Percentiles rank a stretch among this genome's conserved stretches.
Conservation (phyloP, 169 alveolate genomes). For the Plasmodium gonderi region DNA sequence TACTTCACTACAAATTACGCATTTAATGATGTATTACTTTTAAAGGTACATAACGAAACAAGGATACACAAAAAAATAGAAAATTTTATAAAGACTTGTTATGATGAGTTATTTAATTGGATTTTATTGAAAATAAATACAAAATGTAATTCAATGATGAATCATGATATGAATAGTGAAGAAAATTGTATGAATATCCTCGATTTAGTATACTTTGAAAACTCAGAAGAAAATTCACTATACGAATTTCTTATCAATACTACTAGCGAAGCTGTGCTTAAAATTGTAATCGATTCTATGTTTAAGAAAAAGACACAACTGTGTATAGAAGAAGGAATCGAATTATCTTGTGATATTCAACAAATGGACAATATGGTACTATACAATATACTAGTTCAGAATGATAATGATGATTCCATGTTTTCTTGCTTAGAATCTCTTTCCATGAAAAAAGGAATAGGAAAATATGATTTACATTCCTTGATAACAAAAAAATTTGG, state of each 20-base stretch:
- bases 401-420: neutral
- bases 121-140: conserved; percentile 2
- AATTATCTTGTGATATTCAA: neutral
- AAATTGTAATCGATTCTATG: conserved; percentile 7
- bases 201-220: conserved; percentile 40
- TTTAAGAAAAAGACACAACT: neutral
- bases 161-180: neutral
- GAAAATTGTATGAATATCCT: conserved; percentile 15
- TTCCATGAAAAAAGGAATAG: conserved; percentile 2
- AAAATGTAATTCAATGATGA: neutral
- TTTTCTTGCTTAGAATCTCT: conserved; percentile 31
- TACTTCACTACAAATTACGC: conserved; percentile 17
- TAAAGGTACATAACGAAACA: conserved; percentile 29
- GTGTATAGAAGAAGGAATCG: conserved; percentile 30
- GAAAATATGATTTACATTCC: neutral
- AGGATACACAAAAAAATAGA: conserved; percentile 24
- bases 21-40: conserved; percentile 12
- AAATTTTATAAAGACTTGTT: conserved; percentile 25
- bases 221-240: conserved; percentile 9
- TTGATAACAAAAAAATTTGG: neutral
- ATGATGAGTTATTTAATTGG: conserved; percentile 62
- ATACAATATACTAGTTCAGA: conserved; percentile 11
- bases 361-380: conserved; percentile 18
- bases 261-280: conserved; percentile 20
- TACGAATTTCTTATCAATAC: conserved; percentile 22